phyloP scores from a whole-genome alignment of 2,329 filamentous ascomycete genomes.

The Bimuria novae-zelandiae region DNA sequence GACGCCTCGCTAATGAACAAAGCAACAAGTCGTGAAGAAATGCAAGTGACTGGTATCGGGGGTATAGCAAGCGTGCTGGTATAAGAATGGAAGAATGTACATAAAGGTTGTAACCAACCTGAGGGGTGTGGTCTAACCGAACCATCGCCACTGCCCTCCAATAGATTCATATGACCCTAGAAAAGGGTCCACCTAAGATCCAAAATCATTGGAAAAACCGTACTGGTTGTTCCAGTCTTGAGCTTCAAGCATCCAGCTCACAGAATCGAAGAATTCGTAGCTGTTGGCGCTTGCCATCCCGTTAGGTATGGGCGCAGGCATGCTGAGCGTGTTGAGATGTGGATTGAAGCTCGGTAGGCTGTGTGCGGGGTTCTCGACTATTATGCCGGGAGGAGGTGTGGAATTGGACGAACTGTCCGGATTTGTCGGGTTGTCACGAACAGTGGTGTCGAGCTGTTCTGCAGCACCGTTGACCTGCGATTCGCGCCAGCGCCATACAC shows the following conservation, averaged over 20 bases:
- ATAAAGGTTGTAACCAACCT: background rate
- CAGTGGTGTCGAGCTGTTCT: conserved; percentile 61
- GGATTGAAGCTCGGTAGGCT: conserved; percentile 43
- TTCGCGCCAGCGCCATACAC: conserved; percentile 84
- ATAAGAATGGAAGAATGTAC: background rate
- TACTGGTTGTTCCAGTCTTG: conserved; percentile 41
- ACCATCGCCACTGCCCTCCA: background rate
- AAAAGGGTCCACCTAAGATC: conserved; percentile 20
- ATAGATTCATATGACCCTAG: too few relatives aligned
- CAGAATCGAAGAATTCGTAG: conserved; percentile 80
- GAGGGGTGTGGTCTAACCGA: background rate
- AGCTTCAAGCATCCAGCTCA: conserved; percentile 95
- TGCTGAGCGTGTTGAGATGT: conserved; percentile 48
- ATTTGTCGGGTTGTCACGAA: conserved; percentile 87
- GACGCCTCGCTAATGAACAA: conserved; percentile 10
- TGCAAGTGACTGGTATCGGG: background rate
- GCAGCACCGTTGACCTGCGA: conserved; percentile 56
- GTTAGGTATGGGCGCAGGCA: conserved; percentile 65
- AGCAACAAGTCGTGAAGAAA: background rate
- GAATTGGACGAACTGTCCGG: conserved; percentile 71
- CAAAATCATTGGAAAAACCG: conserved; percentile 39
- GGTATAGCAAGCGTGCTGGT: background rate
- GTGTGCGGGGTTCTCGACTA: conserved; percentile 40
- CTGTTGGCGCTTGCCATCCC: conserved; percentile 47
- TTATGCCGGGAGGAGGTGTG: conserved; percentile 58